These are phyloP conservation scores for Pyrenophora seminiperda DNA, from an alignment of 2,329 filamentous ascomycete species.

Conservation along the genomic window DNA sequence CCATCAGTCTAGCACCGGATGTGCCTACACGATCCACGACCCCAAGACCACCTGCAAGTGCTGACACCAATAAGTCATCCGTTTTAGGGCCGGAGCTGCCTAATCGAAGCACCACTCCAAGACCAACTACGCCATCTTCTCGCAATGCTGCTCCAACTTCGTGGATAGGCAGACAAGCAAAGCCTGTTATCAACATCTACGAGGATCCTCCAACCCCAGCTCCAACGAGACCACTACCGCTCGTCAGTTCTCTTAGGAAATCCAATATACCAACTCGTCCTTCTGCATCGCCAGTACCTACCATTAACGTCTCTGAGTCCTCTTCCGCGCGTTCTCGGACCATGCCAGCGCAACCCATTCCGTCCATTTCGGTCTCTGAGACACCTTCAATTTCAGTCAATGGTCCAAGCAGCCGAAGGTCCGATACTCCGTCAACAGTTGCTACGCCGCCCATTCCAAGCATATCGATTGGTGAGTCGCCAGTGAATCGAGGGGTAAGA, in stretches of 20 bases:
- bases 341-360: constrained; percentile 29
- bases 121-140: constrained; percentile 34
- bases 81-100: constrained; percentile 50
- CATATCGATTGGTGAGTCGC: constrained; percentile 36
- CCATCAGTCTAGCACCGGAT: constrained; percentile 57
- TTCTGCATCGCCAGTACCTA: constrained; percentile 38
- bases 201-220: constrained; percentile 37
- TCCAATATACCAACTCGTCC: constrained; percentile 34
- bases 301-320: constrained; percentile 58
- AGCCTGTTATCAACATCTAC: constrained; percentile 33
- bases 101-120: constrained; percentile 22
- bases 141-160: constrained; percentile 24
- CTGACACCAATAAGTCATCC: constrained; percentile 53
- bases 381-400: constrained; percentile 34
- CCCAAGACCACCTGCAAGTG: constrained; percentile 29
- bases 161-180: constrained; percentile 23
- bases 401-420: not conserved
- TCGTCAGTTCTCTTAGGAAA: constrained; percentile 31
- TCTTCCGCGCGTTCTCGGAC: constrained; percentile 33
- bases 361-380: constrained; percentile 28
- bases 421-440: constrained; percentile 8
- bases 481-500: constrained; percentile 17
- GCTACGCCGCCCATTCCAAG: constrained; percentile 24
- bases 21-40: constrained; percentile 22
- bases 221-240: constrained; percentile 35